A percentile compares a stretch with the other conserved stretches of the same genome.
Conservation (phyloP, 1,284 basidiomycete genomes). For the Singerocomus inundabilis region DNA sequence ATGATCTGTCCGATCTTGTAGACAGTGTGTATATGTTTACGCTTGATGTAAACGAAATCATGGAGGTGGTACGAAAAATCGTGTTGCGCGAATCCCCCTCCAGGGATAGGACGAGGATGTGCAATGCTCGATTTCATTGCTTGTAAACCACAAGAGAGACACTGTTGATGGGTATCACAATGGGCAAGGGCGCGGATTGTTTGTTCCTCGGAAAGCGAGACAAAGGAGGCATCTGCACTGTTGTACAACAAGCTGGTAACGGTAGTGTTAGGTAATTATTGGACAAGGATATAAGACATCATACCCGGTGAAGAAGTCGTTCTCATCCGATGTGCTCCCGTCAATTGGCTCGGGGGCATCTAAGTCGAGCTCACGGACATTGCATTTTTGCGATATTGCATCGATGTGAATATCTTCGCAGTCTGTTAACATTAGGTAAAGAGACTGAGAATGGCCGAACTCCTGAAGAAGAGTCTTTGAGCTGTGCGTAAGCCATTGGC, state of each 20-base stretch:
- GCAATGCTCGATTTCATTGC: constrained; percentile 24
- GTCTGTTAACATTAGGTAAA: constrained; percentile 49
- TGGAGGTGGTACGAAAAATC: constrained; percentile 51
- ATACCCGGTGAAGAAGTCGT: constrained; percentile 57
- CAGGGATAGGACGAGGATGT: constrained; percentile 26
- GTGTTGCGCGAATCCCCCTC: constrained; percentile 35
- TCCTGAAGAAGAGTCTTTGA: constrained; percentile 65
- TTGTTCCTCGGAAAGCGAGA: constrained; percentile 40
- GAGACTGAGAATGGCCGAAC: constrained; percentile 54
- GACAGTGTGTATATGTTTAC: constrained; percentile 27
- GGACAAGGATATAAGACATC: not conserved
- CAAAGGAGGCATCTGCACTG: constrained; percentile 42
- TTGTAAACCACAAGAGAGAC: constrained; percentile 46
- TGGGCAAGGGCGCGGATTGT: constrained; percentile 32
- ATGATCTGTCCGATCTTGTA: constrained; percentile 56
- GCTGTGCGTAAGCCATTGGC: constrained; percentile 64
- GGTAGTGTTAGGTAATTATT: constrained; percentile 1
- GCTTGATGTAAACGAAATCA: constrained; percentile 59
- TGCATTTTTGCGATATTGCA: constrained; percentile 55
- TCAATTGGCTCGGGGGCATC: constrained; percentile 46
- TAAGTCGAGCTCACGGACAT: constrained; percentile 41
- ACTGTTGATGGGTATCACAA: constrained; percentile 38
- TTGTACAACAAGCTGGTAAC: constrained; percentile 44
- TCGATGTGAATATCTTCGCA: constrained; percentile 53
- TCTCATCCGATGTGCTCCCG: constrained; percentile 37